A percentile compares a stretch with the other conserved stretches of the same genome.
Evolutionary conservation across 495 filamentous ascomycete species (phyloP).

Genomic region (Neurospora sp.): DNA sequence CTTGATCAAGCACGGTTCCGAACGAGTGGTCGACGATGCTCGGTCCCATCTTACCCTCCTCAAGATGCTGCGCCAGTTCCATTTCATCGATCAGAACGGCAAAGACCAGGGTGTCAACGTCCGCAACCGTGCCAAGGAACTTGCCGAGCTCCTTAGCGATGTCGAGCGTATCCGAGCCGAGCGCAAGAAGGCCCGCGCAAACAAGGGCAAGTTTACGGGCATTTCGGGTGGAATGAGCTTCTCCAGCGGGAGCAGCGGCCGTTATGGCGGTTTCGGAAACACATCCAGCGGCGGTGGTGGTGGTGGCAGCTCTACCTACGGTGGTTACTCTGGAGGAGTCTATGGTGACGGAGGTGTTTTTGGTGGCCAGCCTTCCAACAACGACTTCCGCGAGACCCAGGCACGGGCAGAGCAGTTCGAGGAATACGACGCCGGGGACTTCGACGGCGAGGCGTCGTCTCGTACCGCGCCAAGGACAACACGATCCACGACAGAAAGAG

Average conservation of each 20-base stretch:
- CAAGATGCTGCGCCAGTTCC: conserved; percentile 98
- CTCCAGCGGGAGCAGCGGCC: conserved; percentile 40
- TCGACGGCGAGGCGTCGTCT: conserved; percentile 52
- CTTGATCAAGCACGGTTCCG: conserved; percentile 95
- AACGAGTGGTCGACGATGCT: conserved; percentile 95
- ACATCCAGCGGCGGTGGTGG: conserved; percentile 45
- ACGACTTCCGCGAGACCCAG: conserved; percentile 52
- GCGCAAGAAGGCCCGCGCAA: conserved; percentile 83
- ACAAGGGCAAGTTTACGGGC: conserved; percentile 88
- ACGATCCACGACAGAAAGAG: conserved; percentile 27
- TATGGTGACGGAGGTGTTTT: conserved; percentile 92
- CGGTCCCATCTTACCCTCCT: conserved; percentile 87
- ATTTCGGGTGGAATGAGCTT: conserved; percentile 69
- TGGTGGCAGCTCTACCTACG: conserved; percentile 53
- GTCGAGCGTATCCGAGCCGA: conserved; percentile 88
- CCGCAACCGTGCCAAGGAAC: conserved; percentile 88
- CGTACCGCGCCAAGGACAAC: conserved; percentile 29
- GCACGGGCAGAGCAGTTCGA: conserved; percentile 68
- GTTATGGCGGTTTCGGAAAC: conserved; percentile 87
- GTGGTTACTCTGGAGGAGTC: conserved; percentile 78
- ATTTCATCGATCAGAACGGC: conserved; percentile 91
- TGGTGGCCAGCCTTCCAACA: conserved; percentile 43
- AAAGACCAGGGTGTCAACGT: conserved; percentile 99
- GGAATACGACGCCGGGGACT: conserved; percentile 76
- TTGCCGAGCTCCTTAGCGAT: conserved; percentile 85